Base-by-base conservation (phyloP, 345 rosid genomes). In the Syzygium aromaticum region DNA sequence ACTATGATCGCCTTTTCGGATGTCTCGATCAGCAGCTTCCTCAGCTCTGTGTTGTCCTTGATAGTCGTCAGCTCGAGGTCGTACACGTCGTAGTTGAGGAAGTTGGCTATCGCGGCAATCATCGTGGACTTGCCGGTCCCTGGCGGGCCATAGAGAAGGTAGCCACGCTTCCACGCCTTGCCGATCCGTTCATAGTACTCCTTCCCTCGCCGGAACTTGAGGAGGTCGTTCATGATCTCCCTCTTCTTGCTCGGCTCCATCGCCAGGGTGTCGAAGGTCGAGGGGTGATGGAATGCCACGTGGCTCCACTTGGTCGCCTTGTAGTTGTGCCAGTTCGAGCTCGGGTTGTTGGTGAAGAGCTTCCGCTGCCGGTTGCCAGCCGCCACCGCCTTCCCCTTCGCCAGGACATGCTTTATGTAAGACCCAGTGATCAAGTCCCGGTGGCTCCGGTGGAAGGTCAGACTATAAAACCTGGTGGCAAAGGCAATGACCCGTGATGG, bases 341-440 rank as follows among this genome's bases (percentile, higher is more conserved):
- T 86, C 2, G 92, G 90, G 54, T 91, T 91, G 84, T 95, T 95
- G 11, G 94, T 92, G 64, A 89, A 92, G 59, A 95, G 92, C 92
- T 92, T 93, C 87, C 92, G 88, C 92, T 92, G 91, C 80, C 92
- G 87, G 87, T 90, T 95, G 84, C 88, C 89, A 52, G 89, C 89
- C 73, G 52, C 86, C 19, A 91, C 91, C 5, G 86, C 92, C 80
- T 89, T 89, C 10, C 95, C 95, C 87, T 93, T 89, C 87, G 86
- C 90, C 54, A 93, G 17, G 10, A 94, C 92, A 84, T 92, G 90
- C 7, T 82, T 77, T 59, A 93, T 52, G 86, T 94, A 94, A 2
- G 90, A 84, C 6, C 87, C 92, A 0, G 88, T 87, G 14, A 95
- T 87, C 53, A 90, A 33, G 51, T 89, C 90, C 7, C 94, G 53